phyloP scores from a whole-genome alignment of 1,284 basidiomycete species.

The Ganoderma boninense region DNA sequence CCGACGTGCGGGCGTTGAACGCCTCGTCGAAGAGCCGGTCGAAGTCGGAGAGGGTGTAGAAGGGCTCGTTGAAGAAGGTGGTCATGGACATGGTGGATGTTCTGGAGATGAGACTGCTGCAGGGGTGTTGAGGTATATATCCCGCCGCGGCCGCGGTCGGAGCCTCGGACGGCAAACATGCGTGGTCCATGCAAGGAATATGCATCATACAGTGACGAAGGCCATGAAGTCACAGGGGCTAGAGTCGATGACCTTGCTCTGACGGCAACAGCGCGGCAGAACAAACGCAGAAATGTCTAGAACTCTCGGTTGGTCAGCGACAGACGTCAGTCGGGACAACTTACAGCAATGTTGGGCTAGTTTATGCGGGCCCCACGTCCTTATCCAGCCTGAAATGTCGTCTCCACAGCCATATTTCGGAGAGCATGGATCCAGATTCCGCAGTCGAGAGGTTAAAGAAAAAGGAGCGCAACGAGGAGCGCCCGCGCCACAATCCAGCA shows the following conservation, averaged over 20 bases:
- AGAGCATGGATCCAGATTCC: too few species aligned
- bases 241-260: neutral
- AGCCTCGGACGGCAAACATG: neutral
- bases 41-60: slow-evolving; percentile 45
- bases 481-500: neutral
- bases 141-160: neutral
- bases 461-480: neutral
- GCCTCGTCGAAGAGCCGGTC: slow-evolving; percentile 56
- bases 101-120: neutral
- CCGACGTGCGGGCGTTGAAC: slow-evolving; percentile 37
- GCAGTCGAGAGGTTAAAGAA: neutral
- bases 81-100: slow-evolving; percentile 37
- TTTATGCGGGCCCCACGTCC: too few species aligned
- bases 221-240: neutral
- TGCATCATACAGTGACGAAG: neutral
- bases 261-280: neutral
- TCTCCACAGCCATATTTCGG: too few species aligned
- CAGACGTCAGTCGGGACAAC: neutral
- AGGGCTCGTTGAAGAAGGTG: slow-evolving; percentile 45
- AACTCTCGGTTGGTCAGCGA: neutral
- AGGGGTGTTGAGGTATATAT: neutral
- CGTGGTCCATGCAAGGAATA: neutral
- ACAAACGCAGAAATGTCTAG: neutral
- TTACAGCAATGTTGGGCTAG: neutral
- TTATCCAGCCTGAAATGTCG: too few species aligned